Base-by-base conservation (phyloP, 306 rosid species). In the Inga oerstediana region DNA sequence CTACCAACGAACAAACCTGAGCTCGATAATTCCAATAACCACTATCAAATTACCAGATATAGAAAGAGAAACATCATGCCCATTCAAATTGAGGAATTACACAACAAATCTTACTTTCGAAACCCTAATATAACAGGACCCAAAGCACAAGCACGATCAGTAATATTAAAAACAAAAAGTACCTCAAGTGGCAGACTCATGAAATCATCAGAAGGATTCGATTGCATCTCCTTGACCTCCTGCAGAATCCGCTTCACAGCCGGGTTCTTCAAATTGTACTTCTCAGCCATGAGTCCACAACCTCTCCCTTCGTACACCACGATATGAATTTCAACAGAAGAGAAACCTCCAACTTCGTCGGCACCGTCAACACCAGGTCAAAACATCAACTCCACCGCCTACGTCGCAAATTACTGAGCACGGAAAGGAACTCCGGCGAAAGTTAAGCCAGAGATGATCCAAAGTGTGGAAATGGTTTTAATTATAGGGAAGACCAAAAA, bases 151-250 rank as follows among this genome's bases (percentile, higher is more conserved):
- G 17, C 13, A 17, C 34, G 68, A 15, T 17, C 48, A 34, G 17
- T 6, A 14, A 48, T 3, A 32, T 1, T 8, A 11, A 12, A 41
- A 41, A 41, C 14, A 14, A 13, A 52, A 45, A 14, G 72, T 44
- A 91, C 95, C 95, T 91, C 95, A 43, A 96, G 94, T 67, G 99
- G 99, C 1, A 96, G 93, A 82, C 98, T 96, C 94, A 89, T 93
- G 94, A 91, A 96, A 90, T 96, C 98, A 72, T 93, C 94, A 68
- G 98, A 93, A 82, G 97, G 98, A 78, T 92, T 93, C 3, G 98
- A 91, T 27, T 96, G 98, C 98, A 96, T 90, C 88, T 96, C 99
- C 86, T 93, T 96, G 35, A 91, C 85, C 91, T 96, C 99, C 90
- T 92, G 99, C 0, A 96, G 93, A 84, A 93, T 96, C 83, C 99